Conservation (phyloP, 345 rosid genomes). For the Hibiscus syriacus region DNA sequence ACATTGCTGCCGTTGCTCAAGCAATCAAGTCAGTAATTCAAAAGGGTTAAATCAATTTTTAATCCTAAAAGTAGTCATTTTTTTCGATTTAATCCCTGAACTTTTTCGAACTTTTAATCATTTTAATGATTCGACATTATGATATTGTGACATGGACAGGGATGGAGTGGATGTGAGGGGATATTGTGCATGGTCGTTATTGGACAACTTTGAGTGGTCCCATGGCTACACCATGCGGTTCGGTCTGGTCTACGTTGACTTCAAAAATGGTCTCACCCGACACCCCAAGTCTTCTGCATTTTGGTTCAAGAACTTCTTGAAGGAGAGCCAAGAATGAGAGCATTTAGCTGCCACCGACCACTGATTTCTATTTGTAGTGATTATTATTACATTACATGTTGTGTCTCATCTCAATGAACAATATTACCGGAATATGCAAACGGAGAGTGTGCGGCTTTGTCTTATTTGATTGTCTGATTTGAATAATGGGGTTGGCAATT, state of each 20-base stretch:
- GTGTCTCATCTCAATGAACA: neutral
- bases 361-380: neutral
- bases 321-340: constrained; percentile 29
- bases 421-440: too few species aligned
- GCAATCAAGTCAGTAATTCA: constrained; percentile 46
- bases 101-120: too few species aligned
- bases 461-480: neutral
- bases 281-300: constrained; percentile 82
- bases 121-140: too few species aligned
- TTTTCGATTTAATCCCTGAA: too few species aligned
- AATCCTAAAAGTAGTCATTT: too few species aligned
- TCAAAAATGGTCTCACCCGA: constrained; percentile 70
- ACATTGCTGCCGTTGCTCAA: constrained; percentile 60
- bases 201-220: constrained; percentile 90
- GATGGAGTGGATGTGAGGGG: constrained; percentile 85
- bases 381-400: neutral
- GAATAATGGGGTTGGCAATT: neutral
- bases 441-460: neutral
- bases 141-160: constrained; percentile 21
- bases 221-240: constrained; percentile 84
- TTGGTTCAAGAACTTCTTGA: constrained; percentile 72
- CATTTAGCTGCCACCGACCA: neutral
- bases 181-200: constrained; percentile 80
- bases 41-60: neutral
- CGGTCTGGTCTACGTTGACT: constrained; percentile 73